Evolutionary conservation across 805 yeast species (phyloP), one percentile per base, ranked within the genome.

Genomic region (Starmerella khaoyaiensis): DNA sequence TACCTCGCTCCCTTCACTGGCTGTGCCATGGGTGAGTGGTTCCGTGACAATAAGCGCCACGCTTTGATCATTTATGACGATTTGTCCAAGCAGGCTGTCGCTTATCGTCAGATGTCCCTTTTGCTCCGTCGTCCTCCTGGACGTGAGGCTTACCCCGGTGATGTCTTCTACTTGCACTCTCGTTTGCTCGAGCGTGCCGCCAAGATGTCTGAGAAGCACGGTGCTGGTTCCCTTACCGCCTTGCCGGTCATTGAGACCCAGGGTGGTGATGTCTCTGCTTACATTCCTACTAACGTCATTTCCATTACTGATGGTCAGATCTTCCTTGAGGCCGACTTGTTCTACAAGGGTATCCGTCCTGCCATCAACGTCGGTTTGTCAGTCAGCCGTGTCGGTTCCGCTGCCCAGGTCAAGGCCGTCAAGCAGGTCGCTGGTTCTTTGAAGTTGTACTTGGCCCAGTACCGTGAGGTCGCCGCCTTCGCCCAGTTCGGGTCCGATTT

Each of bases 401-500:
- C 98, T 61, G 98, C 98, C 61, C 98, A 90, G 76, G 97, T 90
- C 60, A 90, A 90, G 78, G 98, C 98, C 69, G 83, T 90, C 93
- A 90, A 90, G 73, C 97, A 90, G 76, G 97, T 90, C 69, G 98
- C 98, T 56, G 99, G 98, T 79, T 90, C 98, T 56, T 80, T 90
- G 72, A 90, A 90, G 71, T 82, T 90, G 68, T 90, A 84, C 95
- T 81, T 90, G 76, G 99, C 99, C 60, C 99, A 90, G 76, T 90
- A 90, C 81, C 86, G 99, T 83, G 99, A 90, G 79, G 98, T 90
- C 59, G 98, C 98, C 65, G 98, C 99, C 60, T 90, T 90, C 69
- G 98, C 99, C 60, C 99, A 90, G 76, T 90, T 90, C 76, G 99
- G 99, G 79, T 90, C 99, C 56, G 99, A 90, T 71, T 77, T 90